Evolutionary conservation across 805 yeast genomes (phyloP).

Genomic region (Ogataea glucozyma): DNA sequence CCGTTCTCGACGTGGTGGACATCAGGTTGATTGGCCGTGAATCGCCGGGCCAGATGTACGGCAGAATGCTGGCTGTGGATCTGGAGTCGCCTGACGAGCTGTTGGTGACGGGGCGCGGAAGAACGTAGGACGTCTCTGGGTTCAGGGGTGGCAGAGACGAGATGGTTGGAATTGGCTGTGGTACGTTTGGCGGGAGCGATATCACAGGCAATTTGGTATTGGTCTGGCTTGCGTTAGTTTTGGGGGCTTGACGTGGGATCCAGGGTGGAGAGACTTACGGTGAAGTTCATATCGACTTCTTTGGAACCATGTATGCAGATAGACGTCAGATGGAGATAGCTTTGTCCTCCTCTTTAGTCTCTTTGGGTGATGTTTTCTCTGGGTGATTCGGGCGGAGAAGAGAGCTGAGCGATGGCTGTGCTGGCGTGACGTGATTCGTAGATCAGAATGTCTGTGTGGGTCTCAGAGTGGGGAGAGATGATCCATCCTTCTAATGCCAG

Average conservation of each 20-base stretch:
- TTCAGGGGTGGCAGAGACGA: conserved; percentile 1
- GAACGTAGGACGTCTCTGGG: conserved; percentile 4
- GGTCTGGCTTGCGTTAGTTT: conserved; percentile 4
- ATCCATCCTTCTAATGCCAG: too few relatives aligned
- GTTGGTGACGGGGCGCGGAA: conserved; percentile 6
- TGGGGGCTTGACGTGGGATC: not conserved
- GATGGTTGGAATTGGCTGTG: conserved; percentile 6
- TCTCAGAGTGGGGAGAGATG: too few relatives aligned
- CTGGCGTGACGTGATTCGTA: too few relatives aligned
- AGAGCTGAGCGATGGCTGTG: too few relatives aligned
- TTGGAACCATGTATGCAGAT: not conserved
- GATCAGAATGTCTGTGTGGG: too few relatives aligned
- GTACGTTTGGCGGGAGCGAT: conserved; percentile 9
- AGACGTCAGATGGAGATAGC: too few relatives aligned
- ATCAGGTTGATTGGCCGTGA: conserved; percentile 3
- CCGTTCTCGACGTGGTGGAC: not conserved
- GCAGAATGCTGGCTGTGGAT: conserved; percentile 3
- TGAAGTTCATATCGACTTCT: conserved; percentile 6
- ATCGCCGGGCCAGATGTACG: conserved; percentile 7
- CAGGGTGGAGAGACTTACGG: not conserved
- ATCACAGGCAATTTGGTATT: conserved; percentile 6
- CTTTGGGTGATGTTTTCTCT: not conserved
- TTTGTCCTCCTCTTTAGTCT: not conserved
- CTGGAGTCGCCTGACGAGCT: not conserved
- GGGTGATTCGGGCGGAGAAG: too few relatives aligned